A percentile compares a stretch with the other conserved stretches of the same genome.
These are phyloP conservation scores for Polyplosphaeria fusca DNA, from an alignment of 495 filamentous ascomycete genomes.

Conservation along the genomic window DNA sequence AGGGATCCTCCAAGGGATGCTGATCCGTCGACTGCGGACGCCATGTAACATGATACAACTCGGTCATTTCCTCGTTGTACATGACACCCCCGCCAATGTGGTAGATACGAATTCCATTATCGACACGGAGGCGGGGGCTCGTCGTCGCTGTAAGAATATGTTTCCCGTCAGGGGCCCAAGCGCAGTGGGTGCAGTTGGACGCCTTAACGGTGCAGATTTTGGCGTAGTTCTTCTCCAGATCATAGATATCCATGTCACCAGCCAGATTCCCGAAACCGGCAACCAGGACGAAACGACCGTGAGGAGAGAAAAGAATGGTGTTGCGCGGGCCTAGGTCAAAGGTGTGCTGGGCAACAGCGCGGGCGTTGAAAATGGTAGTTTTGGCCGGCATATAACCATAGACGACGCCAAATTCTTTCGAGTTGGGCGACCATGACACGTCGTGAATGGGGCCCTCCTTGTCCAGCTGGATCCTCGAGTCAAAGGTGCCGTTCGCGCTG, in stretches of 20 bases:
- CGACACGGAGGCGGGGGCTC: conserved; percentile 87
- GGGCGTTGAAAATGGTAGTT: conserved; percentile 90
- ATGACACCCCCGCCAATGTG: conserved; percentile 85
- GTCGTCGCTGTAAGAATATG: conserved; percentile 96
- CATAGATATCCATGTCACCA: conserved; percentile 96
- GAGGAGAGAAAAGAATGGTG: conserved; percentile 91
- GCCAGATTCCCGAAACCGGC: conserved; percentile 97
- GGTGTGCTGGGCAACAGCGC: conserved; percentile 71
- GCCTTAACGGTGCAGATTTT: conserved; percentile 95
- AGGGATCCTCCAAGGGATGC: conserved; percentile 66
- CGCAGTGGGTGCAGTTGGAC: conserved; percentile 88
- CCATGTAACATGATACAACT: conserved; percentile 92
- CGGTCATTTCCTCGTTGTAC: conserved; percentile 91
- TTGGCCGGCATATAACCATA: conserved; percentile 98
- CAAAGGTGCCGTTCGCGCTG: conserved; percentile 85
- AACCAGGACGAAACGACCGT: conserved; percentile 86
- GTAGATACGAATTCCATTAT: conserved; percentile 95
- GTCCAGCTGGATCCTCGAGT: conserved; percentile 89
- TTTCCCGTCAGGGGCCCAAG: conserved; percentile 93
- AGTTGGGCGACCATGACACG: conserved; percentile 95
- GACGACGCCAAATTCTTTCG: conserved; percentile 92
- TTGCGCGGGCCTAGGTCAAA: conserved; percentile 87
- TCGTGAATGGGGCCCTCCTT: conserved; percentile 98
- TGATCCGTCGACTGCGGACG: conserved; percentile 64
- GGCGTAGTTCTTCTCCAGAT: conserved; percentile 82